Conservation (phyloP, 2,329 filamentous ascomycete species). For the Cryoendolithus antarcticus region DNA sequence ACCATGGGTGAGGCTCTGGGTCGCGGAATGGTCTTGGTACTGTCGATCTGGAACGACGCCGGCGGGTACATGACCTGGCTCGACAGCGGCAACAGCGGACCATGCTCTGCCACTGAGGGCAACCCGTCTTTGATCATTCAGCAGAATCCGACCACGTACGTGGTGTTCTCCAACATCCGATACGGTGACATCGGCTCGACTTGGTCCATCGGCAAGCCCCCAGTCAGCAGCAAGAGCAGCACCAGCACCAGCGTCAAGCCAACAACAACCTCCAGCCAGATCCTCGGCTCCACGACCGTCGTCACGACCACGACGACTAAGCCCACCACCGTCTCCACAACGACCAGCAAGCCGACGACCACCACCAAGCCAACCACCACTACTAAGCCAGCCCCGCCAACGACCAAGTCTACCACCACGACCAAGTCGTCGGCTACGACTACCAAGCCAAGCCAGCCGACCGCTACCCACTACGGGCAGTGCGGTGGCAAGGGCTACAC, state of each 20-base stretch:
- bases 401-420: slow-evolving; percentile 1
- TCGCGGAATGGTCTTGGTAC: slow-evolving; percentile 49
- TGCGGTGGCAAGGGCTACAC: slow-evolving; percentile 25
- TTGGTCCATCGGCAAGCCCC: slow-evolving; percentile 7
- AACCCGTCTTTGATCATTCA: slow-evolving; percentile 29
- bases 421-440: not conserved
- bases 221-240: not conserved
- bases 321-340: slow-evolving; percentile 1
- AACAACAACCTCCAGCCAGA: slow-evolving; percentile 3
- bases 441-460: slow-evolving; percentile 1
- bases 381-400: not conserved
- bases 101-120: slow-evolving; percentile 43
- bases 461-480: slow-evolving; percentile 12
- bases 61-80: slow-evolving; percentile 61
- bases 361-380: not conserved
- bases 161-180: slow-evolving; percentile 44
- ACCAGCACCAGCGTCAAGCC: not conserved
- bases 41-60: slow-evolving; percentile 54
- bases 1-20: slow-evolving; percentile 42
- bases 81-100: slow-evolving; percentile 42
- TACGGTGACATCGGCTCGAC: slow-evolving; percentile 50
- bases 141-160: slow-evolving; percentile 33
- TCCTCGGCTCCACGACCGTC: not conserved
- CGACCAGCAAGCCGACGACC: not conserved
- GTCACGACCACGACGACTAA: not conserved